A percentile compares a stretch with the other conserved stretches of the same genome.
Evolutionary conservation across 352 stramenopile genomes (phyloP).

Genomic region (Phytopythium mirpurense): DNA sequence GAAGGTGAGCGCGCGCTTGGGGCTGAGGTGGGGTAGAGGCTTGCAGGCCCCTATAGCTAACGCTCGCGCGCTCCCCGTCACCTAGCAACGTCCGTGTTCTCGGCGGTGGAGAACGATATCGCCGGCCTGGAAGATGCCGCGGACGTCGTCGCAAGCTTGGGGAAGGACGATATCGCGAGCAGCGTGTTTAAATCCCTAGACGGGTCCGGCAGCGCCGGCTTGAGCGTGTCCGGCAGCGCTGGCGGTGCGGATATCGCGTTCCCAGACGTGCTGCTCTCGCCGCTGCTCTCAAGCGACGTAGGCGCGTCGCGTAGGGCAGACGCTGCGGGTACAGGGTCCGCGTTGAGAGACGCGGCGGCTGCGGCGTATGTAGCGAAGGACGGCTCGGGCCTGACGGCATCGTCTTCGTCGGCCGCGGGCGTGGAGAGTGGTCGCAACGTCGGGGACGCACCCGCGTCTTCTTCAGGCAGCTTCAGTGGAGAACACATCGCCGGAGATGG

Average conservation of each 20-base stretch:
- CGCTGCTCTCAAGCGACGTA: not conserved
- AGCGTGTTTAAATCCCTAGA: slow-evolving; percentile 2
- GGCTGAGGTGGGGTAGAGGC: not conserved
- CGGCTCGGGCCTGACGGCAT: not conserved
- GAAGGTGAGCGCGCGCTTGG: not conserved
- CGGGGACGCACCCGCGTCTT: not conserved
- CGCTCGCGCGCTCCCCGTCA: not conserved
- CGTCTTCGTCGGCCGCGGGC: not conserved
- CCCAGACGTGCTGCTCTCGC: not conserved
- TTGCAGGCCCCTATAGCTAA: not conserved
- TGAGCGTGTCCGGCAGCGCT: slow-evolving; percentile 5
- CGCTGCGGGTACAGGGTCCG: not conserved
- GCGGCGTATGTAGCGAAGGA: not conserved
- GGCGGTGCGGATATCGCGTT: slow-evolving; percentile 2
- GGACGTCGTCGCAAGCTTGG: slow-evolving; percentile 3
- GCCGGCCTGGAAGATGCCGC: slow-evolving; percentile 2
- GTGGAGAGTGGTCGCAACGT: slow-evolving; percentile 2
- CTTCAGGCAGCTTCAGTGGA: not conserved
- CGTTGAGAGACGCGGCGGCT: not conserved
- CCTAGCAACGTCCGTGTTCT: not conserved
- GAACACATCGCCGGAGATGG: not conserved
- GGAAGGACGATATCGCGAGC: slow-evolving; percentile 1
- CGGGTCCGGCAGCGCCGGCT: not conserved
- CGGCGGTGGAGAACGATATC: slow-evolving; percentile 5
- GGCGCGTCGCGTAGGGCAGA: not conserved